A percentile compares a stretch with the other conserved stretches of the same genome.
Evolutionary conservation across 176 grass and related monocot genomes (phyloP).

Genomic region (Microstegium vimineum): DNA sequence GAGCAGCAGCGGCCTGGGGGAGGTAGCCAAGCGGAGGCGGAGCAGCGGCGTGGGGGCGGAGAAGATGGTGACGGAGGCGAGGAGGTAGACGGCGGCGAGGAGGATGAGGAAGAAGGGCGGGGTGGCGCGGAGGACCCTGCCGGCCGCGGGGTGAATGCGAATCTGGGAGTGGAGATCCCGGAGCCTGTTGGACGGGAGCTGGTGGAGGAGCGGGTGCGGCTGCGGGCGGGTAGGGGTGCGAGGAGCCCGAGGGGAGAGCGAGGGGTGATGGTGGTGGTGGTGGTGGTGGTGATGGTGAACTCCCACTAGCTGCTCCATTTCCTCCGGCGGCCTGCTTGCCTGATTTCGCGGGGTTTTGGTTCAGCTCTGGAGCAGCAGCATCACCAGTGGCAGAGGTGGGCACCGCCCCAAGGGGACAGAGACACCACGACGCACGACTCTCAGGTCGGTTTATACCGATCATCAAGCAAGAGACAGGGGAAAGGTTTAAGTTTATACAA

Average conservation of each 20-base stretch:
- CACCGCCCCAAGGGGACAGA: neutral
- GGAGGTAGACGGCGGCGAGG: conserved; percentile 53
- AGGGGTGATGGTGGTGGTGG: conserved; percentile 11
- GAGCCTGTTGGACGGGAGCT: conserved; percentile 27
- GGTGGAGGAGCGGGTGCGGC: conserved; percentile 23
- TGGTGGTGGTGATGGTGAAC: conserved; percentile 27
- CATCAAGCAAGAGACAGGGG: too few relatives aligned
- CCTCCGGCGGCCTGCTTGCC: neutral
- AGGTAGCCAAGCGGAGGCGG: neutral
- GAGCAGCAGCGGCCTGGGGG: conserved; percentile 11
- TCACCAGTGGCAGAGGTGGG: neutral
- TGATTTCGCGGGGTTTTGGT: neutral
- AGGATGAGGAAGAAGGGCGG: conserved; percentile 57
- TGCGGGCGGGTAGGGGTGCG: conserved; percentile 23
- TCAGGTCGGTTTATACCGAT: neutral
- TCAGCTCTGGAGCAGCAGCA: neutral
- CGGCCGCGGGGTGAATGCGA: neutral
- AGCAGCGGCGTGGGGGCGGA: conserved; percentile 32
- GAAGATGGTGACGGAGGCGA: conserved; percentile 54
- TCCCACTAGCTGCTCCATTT: conserved; percentile 58
- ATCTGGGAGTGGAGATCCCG: conserved; percentile 37
- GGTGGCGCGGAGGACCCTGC: conserved; percentile 31
- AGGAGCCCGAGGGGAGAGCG: conserved; percentile 22
- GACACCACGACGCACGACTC: neutral
- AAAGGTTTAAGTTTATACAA: too few relatives aligned